These are phyloP conservation scores for Vachellia collinsii DNA, from an alignment of 306 rosid species.

Conservation along the genomic window DNA sequence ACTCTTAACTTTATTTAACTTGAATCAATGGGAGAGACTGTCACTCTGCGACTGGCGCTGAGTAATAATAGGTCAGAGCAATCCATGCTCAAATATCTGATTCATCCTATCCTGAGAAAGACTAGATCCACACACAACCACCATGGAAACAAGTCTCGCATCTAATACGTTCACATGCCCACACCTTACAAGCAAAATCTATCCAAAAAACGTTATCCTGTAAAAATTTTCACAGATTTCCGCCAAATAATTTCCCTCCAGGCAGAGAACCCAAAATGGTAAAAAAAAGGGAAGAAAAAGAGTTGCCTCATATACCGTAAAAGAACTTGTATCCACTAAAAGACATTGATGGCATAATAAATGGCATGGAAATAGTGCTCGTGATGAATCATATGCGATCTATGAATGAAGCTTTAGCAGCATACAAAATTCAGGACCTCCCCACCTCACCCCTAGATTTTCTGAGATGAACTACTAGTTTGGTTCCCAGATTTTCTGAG, in stretches of 20 bases:
- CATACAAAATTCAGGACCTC: constrained; percentile 40
- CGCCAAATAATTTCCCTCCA: constrained; percentile 5
- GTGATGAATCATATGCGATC: constrained; percentile 31
- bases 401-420: constrained; percentile 25
- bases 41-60: background rate
- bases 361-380: constrained; percentile 30
- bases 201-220: background rate
- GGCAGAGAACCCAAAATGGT: constrained; percentile 25
- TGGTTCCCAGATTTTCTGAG: background rate
- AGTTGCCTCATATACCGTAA: background rate
- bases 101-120: background rate
- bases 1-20: background rate
- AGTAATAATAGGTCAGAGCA: background rate
- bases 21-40: background rate
- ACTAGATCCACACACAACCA: background rate
- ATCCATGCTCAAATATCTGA: background rate
- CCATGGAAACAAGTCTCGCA: background rate
- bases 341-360: background rate
- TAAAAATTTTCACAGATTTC: background rate
- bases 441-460: constrained; percentile 38
- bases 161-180: background rate
- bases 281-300: background rate
- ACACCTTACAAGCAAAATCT: background rate
- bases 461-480: constrained; percentile 26
- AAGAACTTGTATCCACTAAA: constrained; percentile 26